Conservation (phyloP, 495 filamentous ascomycete genomes). For the Eremomyces bilateralis region DNA sequence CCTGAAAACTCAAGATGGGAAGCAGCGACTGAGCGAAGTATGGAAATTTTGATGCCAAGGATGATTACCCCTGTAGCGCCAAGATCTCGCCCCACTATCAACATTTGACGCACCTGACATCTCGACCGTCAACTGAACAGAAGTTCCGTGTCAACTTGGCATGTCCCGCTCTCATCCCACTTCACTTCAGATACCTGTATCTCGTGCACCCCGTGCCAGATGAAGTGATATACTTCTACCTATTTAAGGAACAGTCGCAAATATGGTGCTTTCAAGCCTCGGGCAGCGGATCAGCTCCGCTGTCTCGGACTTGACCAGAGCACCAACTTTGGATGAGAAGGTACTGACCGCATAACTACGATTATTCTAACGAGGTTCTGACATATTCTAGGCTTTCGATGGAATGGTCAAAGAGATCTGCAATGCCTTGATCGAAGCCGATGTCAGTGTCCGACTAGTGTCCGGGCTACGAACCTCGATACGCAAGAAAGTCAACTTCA, state of each 20-base stretch:
- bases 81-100: no score
- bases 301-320: slow-evolving; percentile 78
- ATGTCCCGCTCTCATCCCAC: no score
- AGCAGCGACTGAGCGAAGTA: no score
- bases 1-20: no score
- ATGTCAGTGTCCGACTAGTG: slow-evolving; percentile 93
- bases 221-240: neutral
- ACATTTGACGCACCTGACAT: no score
- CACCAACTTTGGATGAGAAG: slow-evolving; percentile 90
- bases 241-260: slow-evolving; percentile 8
- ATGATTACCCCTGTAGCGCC: no score
- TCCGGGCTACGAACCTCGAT: slow-evolving; percentile 83
- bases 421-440: slow-evolving; percentile 78
- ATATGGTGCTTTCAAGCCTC: slow-evolving; percentile 96
- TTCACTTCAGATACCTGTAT: no score
- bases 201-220: no score
- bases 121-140: no score
- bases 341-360: slow-evolving; percentile 19
- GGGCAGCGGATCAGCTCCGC: slow-evolving; percentile 96
- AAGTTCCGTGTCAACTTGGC: no score
- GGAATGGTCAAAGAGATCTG: slow-evolving; percentile 95
- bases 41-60: no score
- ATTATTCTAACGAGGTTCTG: neutral
- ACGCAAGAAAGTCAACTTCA: slow-evolving; percentile 73
- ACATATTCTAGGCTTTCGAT: slow-evolving; percentile 61